Evolutionary conservation across 2,329 filamentous ascomycete genomes (phyloP).

Genomic region (Colletotrichum sp.): DNA sequence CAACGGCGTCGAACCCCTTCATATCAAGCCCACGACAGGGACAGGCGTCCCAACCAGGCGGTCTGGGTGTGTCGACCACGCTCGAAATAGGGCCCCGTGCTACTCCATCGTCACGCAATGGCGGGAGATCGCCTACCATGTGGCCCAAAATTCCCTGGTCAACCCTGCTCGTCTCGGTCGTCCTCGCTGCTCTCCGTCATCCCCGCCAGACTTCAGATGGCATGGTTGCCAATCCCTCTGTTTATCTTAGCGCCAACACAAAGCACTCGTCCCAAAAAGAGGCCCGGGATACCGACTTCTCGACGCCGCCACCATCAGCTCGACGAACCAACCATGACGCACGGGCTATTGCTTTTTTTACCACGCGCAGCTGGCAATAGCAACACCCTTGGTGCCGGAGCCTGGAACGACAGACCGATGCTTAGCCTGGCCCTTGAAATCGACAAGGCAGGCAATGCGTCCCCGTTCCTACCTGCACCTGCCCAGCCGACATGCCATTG

Average conservation of each 20-base stretch:
- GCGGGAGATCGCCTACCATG: constrained; percentile 19
- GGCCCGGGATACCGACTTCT: constrained; percentile 1
- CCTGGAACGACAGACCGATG: neutral
- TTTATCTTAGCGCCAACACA: neutral
- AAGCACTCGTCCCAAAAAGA: neutral
- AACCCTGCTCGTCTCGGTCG: constrained; percentile 1
- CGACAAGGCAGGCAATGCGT: neutral
- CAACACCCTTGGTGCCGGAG: neutral
- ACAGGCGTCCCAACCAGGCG: constrained; percentile 14
- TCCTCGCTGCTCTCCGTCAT: neutral
- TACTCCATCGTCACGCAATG: constrained; percentile 6
- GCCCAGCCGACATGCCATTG: neutral
- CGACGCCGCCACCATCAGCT: constrained; percentile 7
- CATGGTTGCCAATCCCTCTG: neutral
- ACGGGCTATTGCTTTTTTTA: neutral
- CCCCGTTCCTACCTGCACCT: neutral
- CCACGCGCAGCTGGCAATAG: neutral
- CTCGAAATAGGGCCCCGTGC: neutral
- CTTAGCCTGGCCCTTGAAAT: neutral
- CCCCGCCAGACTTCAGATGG: constrained; percentile 9
- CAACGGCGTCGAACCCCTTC: constrained; percentile 11
- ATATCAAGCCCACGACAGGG: constrained; percentile 7
- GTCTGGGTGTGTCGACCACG: constrained; percentile 6
- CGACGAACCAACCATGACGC: neutral
- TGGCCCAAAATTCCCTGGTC: constrained; percentile 10